A percentile compares a stretch with the other conserved stretches of the same genome.
Conservation (phyloP, 257 asterid genomes). For the Leonotis leonurus region DNA sequence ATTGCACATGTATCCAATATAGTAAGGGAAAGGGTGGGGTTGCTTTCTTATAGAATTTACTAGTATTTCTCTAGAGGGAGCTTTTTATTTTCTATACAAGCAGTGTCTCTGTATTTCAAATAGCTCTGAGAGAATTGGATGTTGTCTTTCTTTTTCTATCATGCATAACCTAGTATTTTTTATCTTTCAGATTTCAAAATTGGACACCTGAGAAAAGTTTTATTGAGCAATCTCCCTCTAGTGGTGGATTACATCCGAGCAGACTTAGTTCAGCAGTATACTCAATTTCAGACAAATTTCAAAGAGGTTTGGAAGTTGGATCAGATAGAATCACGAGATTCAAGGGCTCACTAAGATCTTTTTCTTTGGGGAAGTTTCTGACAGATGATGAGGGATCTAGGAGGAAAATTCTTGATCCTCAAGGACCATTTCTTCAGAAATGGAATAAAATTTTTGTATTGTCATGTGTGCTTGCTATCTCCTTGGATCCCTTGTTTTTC, state of each 20-base stretch:
- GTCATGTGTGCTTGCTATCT: slow-evolving; percentile 75
- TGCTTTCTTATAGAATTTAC: too few relatives aligned
- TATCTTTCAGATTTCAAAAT: slow-evolving; percentile 61
- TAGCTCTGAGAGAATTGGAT: neutral
- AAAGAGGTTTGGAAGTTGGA: slow-evolving; percentile 46
- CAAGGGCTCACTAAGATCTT: slow-evolving; percentile 52
- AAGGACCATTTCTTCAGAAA: slow-evolving; percentile 83
- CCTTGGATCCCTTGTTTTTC: slow-evolving; percentile 93
- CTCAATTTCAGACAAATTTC: slow-evolving; percentile 49
- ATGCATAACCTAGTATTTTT: neutral
- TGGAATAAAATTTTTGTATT: slow-evolving; percentile 97
- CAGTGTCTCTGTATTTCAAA: neutral
- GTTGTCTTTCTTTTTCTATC: slow-evolving; percentile 9
- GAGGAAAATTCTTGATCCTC: slow-evolving; percentile 82
- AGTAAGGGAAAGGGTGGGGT: neutral
- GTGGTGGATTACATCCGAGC: slow-evolving; percentile 26
- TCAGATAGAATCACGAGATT: slow-evolving; percentile 51
- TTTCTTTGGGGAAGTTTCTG: slow-evolving; percentile 36
- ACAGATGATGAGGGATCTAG: slow-evolving; percentile 42
- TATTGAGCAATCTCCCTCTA: slow-evolving; percentile 31
- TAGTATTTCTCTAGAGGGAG: too few relatives aligned
- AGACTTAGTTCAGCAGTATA: slow-evolving; percentile 35
- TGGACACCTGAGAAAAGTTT: slow-evolving; percentile 63
- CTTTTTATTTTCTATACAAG: neutral
- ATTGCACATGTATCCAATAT: neutral